A percentile compares a stretch with the other conserved stretches of the same genome.
phyloP scores from a whole-genome alignment of 202 grass and related monocot genomes.

The Panicum hallii region DNA sequence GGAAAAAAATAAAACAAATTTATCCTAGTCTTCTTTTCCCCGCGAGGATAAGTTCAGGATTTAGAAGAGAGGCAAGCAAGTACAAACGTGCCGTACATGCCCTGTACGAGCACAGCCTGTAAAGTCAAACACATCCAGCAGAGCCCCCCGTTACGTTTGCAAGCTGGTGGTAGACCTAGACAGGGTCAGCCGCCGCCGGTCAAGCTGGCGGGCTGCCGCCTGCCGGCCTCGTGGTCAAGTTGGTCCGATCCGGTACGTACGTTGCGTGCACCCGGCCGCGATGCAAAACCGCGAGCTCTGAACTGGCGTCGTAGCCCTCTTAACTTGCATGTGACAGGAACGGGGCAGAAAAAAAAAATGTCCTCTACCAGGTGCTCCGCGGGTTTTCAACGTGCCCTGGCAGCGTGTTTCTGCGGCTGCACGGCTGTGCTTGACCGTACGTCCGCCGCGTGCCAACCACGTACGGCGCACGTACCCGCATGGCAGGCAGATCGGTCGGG shows the following conservation, averaged over 20 bases:
- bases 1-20: background rate
- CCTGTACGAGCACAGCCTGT: background rate
- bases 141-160: background rate
- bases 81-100: conserved; percentile 40
- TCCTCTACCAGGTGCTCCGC: background rate
- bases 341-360: background rate
- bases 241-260: background rate
- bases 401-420: background rate
- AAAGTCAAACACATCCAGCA: conserved; percentile 31
- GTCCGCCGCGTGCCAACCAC: no score
- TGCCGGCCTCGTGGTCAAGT: conserved; percentile 8
- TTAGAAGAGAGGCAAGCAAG: background rate
- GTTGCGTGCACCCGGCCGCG: background rate
- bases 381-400: background rate
- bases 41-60: background rate
- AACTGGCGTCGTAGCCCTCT: background rate
- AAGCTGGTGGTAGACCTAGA: background rate
- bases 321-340: background rate
- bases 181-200: background rate
- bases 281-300: background rate
- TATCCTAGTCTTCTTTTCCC: no score
- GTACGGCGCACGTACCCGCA: no score
- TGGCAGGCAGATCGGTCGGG: no score
- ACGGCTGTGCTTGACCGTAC: background rate
- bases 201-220: background rate